phyloP scores from a whole-genome alignment of 371 early-diverging fungal genomes.

The Syncephalastrum sp. region DNA sequence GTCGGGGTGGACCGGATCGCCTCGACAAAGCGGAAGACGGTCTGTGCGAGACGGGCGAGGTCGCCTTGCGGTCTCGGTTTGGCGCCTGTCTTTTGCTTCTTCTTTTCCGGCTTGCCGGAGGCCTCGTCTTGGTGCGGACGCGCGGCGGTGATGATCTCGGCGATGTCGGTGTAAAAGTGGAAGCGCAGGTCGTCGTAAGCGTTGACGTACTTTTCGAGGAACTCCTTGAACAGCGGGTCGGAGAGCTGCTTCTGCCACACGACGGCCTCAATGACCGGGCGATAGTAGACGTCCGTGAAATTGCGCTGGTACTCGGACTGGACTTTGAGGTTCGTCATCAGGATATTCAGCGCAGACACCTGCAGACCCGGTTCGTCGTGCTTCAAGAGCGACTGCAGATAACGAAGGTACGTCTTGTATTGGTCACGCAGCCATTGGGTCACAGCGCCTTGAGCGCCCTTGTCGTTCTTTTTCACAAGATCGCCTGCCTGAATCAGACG shows the following conservation, averaged over 20 bases:
- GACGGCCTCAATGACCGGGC: constrained; percentile 54
- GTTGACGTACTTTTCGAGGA: constrained; percentile 71
- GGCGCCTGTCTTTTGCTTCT: constrained; percentile 22
- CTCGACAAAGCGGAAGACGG: constrained; percentile 56
- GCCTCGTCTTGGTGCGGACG: constrained; percentile 5
- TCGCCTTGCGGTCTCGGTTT: constrained; percentile 14
- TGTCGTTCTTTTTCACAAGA: constrained; percentile 37
- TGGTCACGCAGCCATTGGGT: constrained; percentile 74
- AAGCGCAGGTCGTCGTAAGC: constrained; percentile 81
- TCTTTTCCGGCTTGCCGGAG: constrained; percentile 4
- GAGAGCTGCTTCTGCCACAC: constrained; percentile 55
- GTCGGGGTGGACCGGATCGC: constrained; percentile 60
- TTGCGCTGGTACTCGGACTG: constrained; percentile 51
- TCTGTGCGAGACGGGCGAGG: constrained; percentile 40
- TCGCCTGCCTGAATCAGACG: constrained; percentile 67
- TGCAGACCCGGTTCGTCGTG: constrained; percentile 76
- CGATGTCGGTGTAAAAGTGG: constrained; percentile 73
- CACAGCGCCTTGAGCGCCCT: constrained; percentile 43
- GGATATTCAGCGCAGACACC: constrained; percentile 67
- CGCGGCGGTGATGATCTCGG: constrained; percentile 33
- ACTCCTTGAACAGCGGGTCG: constrained; percentile 56
- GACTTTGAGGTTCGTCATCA: constrained; percentile 62
- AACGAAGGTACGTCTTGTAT: constrained; percentile 57
- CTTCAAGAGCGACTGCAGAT: constrained; percentile 47
- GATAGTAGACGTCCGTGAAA: constrained; percentile 55